Conservation (phyloP, 1,284 basidiomycete genomes). For the Cryptococcus depauperatus region DNA sequence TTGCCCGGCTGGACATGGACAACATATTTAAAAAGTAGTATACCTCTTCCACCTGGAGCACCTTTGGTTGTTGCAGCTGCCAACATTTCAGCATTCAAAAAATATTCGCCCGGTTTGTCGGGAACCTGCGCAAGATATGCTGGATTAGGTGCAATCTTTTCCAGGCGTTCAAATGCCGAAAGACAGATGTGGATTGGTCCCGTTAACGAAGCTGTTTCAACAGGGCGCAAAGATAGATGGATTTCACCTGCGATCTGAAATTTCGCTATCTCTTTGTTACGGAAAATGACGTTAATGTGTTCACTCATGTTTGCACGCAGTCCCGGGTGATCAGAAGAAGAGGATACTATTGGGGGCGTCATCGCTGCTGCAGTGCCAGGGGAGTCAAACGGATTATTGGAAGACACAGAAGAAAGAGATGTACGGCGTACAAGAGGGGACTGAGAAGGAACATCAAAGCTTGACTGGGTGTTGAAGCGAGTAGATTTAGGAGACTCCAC, state of each 20-base stretch:
- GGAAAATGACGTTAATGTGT: slow-evolving; percentile 49
- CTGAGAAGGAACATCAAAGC: background rate
- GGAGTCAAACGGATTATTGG: slow-evolving; percentile 41
- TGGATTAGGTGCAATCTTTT: slow-evolving; percentile 51
- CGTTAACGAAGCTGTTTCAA: slow-evolving; percentile 3
- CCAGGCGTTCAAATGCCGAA: slow-evolving; percentile 47
- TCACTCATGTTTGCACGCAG: slow-evolving; percentile 47
- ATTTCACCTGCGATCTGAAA: slow-evolving; percentile 51
- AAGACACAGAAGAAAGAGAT: slow-evolving; percentile 25
- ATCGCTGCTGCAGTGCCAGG: slow-evolving; percentile 10
- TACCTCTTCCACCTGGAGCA: slow-evolving; percentile 18
- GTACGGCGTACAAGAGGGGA: slow-evolving; percentile 17
- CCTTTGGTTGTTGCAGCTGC: slow-evolving; percentile 18
- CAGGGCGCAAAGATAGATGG: slow-evolving; percentile 22
- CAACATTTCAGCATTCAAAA: slow-evolving; percentile 45
- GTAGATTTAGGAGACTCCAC: slow-evolving; percentile 9
- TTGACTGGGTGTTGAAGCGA: background rate
- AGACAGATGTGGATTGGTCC: slow-evolving; percentile 45
- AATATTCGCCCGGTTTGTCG: slow-evolving; percentile 47
- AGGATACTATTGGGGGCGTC: slow-evolving; percentile 1
- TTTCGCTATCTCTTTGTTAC: slow-evolving; percentile 40
- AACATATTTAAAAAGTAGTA: slow-evolving; percentile 50
- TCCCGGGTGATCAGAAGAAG: slow-evolving; percentile 22
- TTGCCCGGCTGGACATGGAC: slow-evolving; percentile 43
- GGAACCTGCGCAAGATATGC: slow-evolving; percentile 45